phyloP scores from a whole-genome alignment of 768 basidiomycete species.

The Mrakia frigida region DNA sequence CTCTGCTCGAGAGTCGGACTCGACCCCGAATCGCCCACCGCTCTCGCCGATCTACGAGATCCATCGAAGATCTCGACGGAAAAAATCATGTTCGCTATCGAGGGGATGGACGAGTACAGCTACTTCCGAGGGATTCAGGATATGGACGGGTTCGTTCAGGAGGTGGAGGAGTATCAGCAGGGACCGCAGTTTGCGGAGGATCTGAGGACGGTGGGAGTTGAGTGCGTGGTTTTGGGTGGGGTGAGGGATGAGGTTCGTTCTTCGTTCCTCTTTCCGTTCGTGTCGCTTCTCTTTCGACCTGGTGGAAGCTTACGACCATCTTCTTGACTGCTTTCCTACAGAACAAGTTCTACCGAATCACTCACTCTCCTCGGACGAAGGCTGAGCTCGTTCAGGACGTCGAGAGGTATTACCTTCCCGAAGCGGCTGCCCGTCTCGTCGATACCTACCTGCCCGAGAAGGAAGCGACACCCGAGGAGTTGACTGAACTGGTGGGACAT shows the following conservation, averaged over 20 bases:
- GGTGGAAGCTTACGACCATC: background rate
- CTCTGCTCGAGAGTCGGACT: constrained; percentile 57
- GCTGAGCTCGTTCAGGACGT: constrained; percentile 58
- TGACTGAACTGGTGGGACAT: constrained; percentile 54
- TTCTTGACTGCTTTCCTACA: constrained; percentile 37
- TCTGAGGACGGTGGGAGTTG: constrained; percentile 18
- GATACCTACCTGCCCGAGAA: constrained; percentile 50
- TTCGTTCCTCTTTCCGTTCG: background rate
- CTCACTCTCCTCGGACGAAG: constrained; percentile 54
- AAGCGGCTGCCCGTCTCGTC: constrained; percentile 51
- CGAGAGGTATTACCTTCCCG: constrained; percentile 56
- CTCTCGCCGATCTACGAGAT: constrained; percentile 54
- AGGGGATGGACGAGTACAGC: constrained; percentile 54
- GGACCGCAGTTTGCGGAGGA: constrained; percentile 7
- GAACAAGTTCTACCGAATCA: constrained; percentile 71
- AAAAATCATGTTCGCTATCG: constrained; percentile 57
- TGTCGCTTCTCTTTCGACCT: background rate
- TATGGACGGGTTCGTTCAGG: constrained; percentile 53
- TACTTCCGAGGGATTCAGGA: constrained; percentile 67
- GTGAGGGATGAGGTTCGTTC: constrained; percentile 22
- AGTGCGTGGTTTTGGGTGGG: constrained; percentile 28
- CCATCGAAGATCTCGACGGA: constrained; percentile 51
- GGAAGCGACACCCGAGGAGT: constrained; percentile 49
- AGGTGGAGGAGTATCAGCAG: constrained; percentile 21
- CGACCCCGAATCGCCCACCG: constrained; percentile 53